Evolutionary conservation across 495 filamentous ascomycete species (phyloP), one percentile per base, ranked within the genome.

Genomic region (Aspergillus panamensis): DNA sequence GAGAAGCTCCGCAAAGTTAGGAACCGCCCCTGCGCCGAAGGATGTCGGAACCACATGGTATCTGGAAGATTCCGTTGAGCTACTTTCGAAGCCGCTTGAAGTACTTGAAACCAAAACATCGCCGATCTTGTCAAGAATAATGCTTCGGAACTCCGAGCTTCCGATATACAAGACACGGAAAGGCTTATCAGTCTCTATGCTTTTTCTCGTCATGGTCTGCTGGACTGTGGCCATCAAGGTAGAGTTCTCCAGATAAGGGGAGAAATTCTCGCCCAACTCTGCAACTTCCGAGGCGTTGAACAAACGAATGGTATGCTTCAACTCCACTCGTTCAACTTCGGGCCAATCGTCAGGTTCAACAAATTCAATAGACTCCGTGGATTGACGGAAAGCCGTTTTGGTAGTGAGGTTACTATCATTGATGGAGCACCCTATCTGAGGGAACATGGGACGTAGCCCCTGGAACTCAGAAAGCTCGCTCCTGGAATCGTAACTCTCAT

Each of bases 1-100:
- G 53, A 90, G 84, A 20, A 91, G 82, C 63, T 91, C 88, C 1
- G 87, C 86, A 59, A 77, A 79, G 51, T 80, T 80, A 16, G 80
- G 76, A 19, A 83, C 77, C 12, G 76, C 70, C 17, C 72, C 71
- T 53, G 70, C 71, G 52, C 87, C 87, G 68, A 89, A 91, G 0
- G 84, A 86, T 0, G 87, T 86, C 30, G 88, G 87, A 43, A 92
- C 83, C 59, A 91, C 84, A 71, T 87, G 90, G 69, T 86, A 91
- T 53, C 81, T 78, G 31, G 84, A 85, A 16, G 82, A 80, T 55
- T 80, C 77, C 21, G 75, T 67, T 43, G 80, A 78, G 63, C 73
- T 77, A 48, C 69, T 73, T 40, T 70, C 72, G 8, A 70, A 73
- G 19, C 66, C 67, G 59, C 66, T 63, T 51, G 67, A 67, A 32